Evolutionary conservation across 1,284 basidiomycete genomes (phyloP), one percentile per base, ranked within the genome.

Genomic region (Phylloboletellus chloephorus): DNA sequence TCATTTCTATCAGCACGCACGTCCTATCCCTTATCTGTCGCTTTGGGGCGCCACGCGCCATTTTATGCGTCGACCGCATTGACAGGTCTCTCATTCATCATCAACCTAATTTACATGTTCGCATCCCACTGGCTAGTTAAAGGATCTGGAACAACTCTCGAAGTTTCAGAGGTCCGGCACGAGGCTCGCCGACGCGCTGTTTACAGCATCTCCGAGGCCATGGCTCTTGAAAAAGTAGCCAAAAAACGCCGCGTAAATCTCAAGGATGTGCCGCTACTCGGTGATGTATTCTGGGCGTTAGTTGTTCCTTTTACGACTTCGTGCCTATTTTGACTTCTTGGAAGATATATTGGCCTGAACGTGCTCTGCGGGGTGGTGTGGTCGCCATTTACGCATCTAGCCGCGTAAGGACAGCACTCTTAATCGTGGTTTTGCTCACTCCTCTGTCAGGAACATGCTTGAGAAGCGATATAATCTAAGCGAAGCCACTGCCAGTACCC

Each of bases 261-360:
- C 25, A 64, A 64, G 32, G 74, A 83, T 46, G 69, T 86, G 29
- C 71, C 74, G 2, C 73, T 74, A 46, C 67, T 89, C 5, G 86
- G 85, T 6, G 86, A 88, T 54, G 70, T 85, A 8, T 89, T 88
- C 54, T 89, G 85, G 84, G 74, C 80, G 72, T 86, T 63, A 66
- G 81, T 65, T 1, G 25, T 28, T 46, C 12, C 25, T 20, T 22
- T 23, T 24, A 31, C 17, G 31, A 9, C 12, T 21, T 12, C 23
- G 25, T 31, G 11, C 12, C 3, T 31, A 6, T 40, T 11, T 31
- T 61, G 32, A 64, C 23, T 19, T 40, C 9, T 39, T n/a, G 8
- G 4, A 50, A 82, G 79, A 15, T 85, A 85, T 56, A 77, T 85
- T 41, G 78, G 70, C 4, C 52, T 82, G 13, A 88, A 88, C 49